Evolutionary conservation across 169 alveolate genomes (phyloP).

Genomic region (Plasmodium knowlesi): DNA sequence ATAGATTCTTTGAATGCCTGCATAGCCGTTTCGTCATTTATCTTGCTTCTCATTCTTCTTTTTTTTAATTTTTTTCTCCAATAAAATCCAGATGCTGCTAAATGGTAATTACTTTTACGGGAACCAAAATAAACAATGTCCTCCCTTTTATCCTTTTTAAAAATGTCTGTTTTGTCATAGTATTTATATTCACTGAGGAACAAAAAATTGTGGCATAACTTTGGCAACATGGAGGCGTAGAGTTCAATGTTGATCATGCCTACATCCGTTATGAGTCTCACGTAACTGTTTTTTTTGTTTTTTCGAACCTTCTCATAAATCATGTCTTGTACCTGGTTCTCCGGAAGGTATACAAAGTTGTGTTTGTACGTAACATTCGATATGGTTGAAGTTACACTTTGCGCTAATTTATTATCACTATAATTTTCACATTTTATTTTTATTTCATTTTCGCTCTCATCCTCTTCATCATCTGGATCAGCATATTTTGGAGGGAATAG

Average conservation of each 20-base stretch:
- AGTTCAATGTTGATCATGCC: constrained; percentile 73
- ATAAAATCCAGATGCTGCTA: constrained; percentile 73
- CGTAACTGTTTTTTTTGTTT: constrained; percentile 70
- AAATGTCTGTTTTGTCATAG: constrained; percentile 69
- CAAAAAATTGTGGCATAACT: constrained; percentile 73
- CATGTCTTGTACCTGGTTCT: constrained; percentile 33
- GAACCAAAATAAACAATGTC: constrained; percentile 59
- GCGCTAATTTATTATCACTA: constrained; percentile 68
- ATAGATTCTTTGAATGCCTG: constrained; percentile 31
- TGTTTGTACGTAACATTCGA: constrained; percentile 48
- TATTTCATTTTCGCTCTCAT: constrained; percentile 69
- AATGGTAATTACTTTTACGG: constrained; percentile 42
- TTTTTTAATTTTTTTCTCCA: constrained; percentile 74
- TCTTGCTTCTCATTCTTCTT: constrained; percentile 34
- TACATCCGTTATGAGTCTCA: constrained; percentile 65
- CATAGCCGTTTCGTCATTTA: constrained; percentile 30
- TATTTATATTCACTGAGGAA: constrained; percentile 67
- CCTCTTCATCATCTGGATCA: constrained; percentile 1
- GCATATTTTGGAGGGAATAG: background rate
- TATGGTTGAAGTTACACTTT: constrained; percentile 72
- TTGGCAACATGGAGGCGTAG: constrained; percentile 33
- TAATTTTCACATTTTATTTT: constrained; percentile 75
- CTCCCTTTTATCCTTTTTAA: constrained; percentile 41
- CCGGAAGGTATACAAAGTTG: constrained; percentile 49
- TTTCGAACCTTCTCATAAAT: constrained; percentile 38